Conservation (phyloP, 2,329 filamentous ascomycete genomes). For the Clathrospora elynae region DNA sequence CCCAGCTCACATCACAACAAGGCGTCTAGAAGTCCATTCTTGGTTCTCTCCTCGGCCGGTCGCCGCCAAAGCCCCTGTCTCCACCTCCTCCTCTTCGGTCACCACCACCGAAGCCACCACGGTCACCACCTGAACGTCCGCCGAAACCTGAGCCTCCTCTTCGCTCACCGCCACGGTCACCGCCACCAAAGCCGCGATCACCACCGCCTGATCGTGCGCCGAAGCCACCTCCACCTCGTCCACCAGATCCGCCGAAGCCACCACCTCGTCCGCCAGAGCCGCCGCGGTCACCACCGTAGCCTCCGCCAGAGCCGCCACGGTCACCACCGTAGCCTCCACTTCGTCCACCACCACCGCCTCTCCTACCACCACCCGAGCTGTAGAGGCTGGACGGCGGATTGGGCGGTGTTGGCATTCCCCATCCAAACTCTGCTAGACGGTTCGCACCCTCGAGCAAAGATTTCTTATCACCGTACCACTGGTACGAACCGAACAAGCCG, state of each 20-base stretch:
- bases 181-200: slow-evolving; percentile 14
- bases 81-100: slow-evolving; percentile 16
- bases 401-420: slow-evolving; percentile 53
- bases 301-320: slow-evolving; percentile 22
- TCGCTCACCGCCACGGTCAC: slow-evolving; percentile 11
- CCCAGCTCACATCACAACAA: too few species aligned
- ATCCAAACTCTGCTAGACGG: slow-evolving; percentile 53
- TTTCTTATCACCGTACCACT: slow-evolving; percentile 50
- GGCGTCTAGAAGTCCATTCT: slow-evolving; percentile 16
- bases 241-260: slow-evolving; percentile 19
- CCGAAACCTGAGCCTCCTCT: too few species aligned
- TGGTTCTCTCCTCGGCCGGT: slow-evolving; percentile 19
- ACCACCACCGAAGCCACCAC: slow-evolving; percentile 10
- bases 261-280: slow-evolving; percentile 15
- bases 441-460: slow-evolving; percentile 53
- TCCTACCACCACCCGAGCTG: slow-evolving; percentile 12
- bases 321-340: slow-evolving; percentile 17
- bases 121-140: too few species aligned
- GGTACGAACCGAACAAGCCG: slow-evolving; percentile 61
- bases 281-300: slow-evolving; percentile 15
- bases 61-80: slow-evolving; percentile 21
- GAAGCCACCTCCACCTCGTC: slow-evolving; percentile 13
- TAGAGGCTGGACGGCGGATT: slow-evolving; percentile 34
- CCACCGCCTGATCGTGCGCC: too few species aligned
- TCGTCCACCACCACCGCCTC: slow-evolving; percentile 19